These are phyloP conservation scores for Lachnellula arida DNA, from an alignment of 2,329 filamentous ascomycete species.

Conservation along the genomic window DNA sequence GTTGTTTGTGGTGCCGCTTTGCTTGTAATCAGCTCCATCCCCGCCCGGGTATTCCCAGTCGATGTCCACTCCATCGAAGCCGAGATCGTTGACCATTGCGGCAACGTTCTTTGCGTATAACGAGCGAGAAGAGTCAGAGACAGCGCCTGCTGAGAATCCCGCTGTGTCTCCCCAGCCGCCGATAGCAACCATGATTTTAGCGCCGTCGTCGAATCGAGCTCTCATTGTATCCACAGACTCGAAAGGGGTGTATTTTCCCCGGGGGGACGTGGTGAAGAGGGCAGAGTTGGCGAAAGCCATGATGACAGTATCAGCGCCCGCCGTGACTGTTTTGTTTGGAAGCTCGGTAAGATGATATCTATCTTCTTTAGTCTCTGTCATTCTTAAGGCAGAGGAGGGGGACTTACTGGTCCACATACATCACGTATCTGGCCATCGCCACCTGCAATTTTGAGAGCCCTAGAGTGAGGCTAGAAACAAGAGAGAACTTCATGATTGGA, in stretches of 20 bases:
- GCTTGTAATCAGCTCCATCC: slow-evolving; percentile 66
- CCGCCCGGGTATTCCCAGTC: slow-evolving; percentile 58
- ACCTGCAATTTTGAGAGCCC: slow-evolving; percentile 8
- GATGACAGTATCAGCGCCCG: slow-evolving; percentile 17
- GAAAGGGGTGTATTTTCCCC: slow-evolving; percentile 19
- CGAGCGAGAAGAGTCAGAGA: slow-evolving; percentile 45
- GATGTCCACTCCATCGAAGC: slow-evolving; percentile 58
- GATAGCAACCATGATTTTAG: slow-evolving; percentile 67
- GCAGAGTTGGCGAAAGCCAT: slow-evolving; percentile 21
- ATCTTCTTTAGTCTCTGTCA: neutral
- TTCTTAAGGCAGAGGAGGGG: neutral
- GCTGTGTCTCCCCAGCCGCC: slow-evolving; percentile 69
- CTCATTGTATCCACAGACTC: slow-evolving; percentile 12
- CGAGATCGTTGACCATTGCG: slow-evolving; percentile 54
- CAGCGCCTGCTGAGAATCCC: slow-evolving; percentile 56
- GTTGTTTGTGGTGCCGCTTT: slow-evolving; percentile 48
- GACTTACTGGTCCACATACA: slow-evolving; percentile 19
- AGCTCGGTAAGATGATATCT: slow-evolving; percentile 10
- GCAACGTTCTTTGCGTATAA: slow-evolving; percentile 61
- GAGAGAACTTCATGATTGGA: slow-evolving; percentile 10
- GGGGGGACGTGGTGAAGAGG: slow-evolving; percentile 12
- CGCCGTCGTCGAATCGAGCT: slow-evolving; percentile 38
- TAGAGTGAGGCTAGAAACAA: neutral
- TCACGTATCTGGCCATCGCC: slow-evolving; percentile 23
- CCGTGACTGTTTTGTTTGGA: slow-evolving; percentile 15